Evolutionary conservation across 495 filamentous ascomycete genomes (phyloP).

Genomic region (Cercophora scortea): DNA sequence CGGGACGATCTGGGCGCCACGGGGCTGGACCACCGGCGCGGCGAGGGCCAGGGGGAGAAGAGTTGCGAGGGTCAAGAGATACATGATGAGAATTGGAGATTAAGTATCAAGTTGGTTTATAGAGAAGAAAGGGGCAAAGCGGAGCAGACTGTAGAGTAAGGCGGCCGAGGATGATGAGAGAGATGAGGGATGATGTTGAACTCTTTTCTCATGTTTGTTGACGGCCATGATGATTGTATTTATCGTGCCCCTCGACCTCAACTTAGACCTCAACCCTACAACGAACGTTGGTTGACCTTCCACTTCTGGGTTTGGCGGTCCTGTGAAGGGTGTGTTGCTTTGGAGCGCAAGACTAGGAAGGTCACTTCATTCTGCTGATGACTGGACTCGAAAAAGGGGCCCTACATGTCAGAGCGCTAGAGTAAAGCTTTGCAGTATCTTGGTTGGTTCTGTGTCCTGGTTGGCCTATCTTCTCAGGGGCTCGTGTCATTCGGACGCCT

Average conservation of each 20-base stretch:
- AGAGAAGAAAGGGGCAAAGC: neutral
- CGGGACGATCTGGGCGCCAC: slow-evolving; percentile 29
- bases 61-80: slow-evolving; percentile 9
- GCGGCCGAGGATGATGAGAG: neutral
- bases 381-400: neutral
- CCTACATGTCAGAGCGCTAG: neutral
- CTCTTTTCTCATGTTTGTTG: neutral
- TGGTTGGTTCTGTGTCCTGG: neutral
- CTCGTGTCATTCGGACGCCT: too few relatives aligned
- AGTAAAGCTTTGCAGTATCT: neutral
- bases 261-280: neutral
- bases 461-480: too few relatives aligned
- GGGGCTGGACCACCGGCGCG: slow-evolving; percentile 30
- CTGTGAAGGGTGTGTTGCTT: neutral
- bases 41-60: slow-evolving; percentile 16
- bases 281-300: slow-evolving; percentile 4
- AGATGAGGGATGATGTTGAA: neutral
- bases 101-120: neutral
- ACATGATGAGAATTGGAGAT: slow-evolving; percentile 1
- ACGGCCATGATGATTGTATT: neutral
- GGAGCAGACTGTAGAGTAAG: neutral
- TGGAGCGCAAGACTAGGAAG: slow-evolving; percentile 5
- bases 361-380: neutral
- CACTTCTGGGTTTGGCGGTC: slow-evolving; percentile 1
- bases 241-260: neutral